Conservation (phyloP, 2,329 filamentous ascomycete species). For the Davidsoniella australis region DNA sequence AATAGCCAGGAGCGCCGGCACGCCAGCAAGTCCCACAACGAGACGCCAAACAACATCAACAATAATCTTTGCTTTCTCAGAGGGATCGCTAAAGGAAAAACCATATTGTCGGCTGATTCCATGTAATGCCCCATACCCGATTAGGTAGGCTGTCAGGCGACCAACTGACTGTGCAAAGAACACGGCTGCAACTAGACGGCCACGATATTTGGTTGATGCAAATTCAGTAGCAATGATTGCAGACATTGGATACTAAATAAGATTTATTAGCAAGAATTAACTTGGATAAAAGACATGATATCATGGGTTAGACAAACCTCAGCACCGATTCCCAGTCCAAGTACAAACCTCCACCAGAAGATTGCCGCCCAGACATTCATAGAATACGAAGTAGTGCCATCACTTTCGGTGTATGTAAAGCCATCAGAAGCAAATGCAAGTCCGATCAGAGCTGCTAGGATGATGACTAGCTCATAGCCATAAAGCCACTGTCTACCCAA, state of each 20-base stretch:
- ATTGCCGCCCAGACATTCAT: constrained; percentile 17
- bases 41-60: constrained; percentile 33
- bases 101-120: constrained; percentile 8
- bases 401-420: constrained; percentile 8
- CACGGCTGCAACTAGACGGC: constrained; percentile 17
- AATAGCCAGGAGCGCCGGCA: constrained; percentile 29
- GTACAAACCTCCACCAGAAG: constrained; percentile 15
- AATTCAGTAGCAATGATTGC: constrained; percentile 19
- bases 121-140: constrained; percentile 30
- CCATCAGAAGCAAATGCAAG: constrained; percentile 14
- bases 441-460: constrained; percentile 16
- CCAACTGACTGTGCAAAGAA: constrained; percentile 21
- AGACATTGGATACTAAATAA: constrained; percentile 18
- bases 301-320: constrained; percentile 13
- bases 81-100: constrained; percentile 4
- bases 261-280: neutral
- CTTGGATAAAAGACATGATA: neutral
- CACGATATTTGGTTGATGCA: constrained; percentile 16
- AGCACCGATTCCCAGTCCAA: constrained; percentile 18
- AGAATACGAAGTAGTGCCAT: constrained; percentile 9
- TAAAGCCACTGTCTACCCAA: constrained; percentile 16
- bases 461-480: constrained; percentile 16
- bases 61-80: constrained; percentile 15
- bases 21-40: constrained; percentile 29
- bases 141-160: constrained; percentile 32